These are phyloP conservation scores for Candida schatavii DNA, from an alignment of 805 yeast species.

Conservation along the genomic window DNA sequence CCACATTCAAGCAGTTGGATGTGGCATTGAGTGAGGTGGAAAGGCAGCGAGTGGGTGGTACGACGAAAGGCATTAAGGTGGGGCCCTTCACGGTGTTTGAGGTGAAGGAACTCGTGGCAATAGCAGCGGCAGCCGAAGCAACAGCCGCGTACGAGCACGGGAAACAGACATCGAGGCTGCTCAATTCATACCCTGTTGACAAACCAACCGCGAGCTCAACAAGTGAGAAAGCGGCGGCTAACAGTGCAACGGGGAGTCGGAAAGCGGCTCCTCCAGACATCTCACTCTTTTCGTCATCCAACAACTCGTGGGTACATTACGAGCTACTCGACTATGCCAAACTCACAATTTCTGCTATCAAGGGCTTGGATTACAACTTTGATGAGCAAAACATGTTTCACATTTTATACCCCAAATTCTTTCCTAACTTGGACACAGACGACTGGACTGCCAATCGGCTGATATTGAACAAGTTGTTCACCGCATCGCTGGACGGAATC, in stretches of 20 bases:
- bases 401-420: slow-evolving; percentile 43
- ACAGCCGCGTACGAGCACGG: no score
- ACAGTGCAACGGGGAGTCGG: no score
- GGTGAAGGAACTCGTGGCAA: background rate
- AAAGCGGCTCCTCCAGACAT: no score
- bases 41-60: slow-evolving; percentile 3
- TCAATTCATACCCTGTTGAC: background rate
- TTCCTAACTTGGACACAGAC: slow-evolving; percentile 40
- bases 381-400: slow-evolving; percentile 43
- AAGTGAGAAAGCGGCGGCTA: background rate
- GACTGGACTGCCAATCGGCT: slow-evolving; percentile 33
- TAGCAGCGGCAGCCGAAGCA: background rate
- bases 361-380: slow-evolving; percentile 34
- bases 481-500: background rate
- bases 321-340: slow-evolving; percentile 35
- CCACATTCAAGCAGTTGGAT: slow-evolving; percentile 39
- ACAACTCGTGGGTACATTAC: slow-evolving; percentile 33
- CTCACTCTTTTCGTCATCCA: slow-evolving; percentile 22
- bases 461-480: slow-evolving; percentile 16
- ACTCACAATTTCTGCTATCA: slow-evolving; percentile 39
- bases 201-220: background rate
- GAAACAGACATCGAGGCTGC: no score
- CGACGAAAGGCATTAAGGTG: background rate
- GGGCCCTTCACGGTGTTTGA: slow-evolving; percentile 5
- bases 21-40: slow-evolving; percentile 33